Base-by-base conservation (phyloP, 73 alveolate genomes). In the Paramecium caudatum region DNA sequence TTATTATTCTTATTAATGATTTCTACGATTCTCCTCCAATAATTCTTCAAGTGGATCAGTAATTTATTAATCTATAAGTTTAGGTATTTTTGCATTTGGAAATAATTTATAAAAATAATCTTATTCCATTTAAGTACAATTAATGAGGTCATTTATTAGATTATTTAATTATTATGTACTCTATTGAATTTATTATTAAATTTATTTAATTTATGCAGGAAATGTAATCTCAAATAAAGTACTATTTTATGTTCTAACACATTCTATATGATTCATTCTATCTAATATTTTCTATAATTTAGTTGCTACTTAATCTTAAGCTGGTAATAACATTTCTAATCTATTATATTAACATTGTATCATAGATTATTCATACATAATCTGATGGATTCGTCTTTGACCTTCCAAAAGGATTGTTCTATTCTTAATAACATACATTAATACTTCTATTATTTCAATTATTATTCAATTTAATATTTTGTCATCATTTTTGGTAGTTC, bases 331-430 rank as follows among this genome's bases (percentile, higher is more conserved):
- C 9, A 43, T 27, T 27, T 55, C 80, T 10, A 55, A 21, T 55
- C 80, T 16, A 55, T 55, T 55, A 23, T 55, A 55, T 55, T 23
- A 21, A 8, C 46, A 27, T 55, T 55, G 30, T 2, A 55, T 55
- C 80, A 55, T 55, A 27, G 80, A 55, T 55, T 55, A 43, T 55
- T 55, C 80, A 55, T 55, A 55, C 46, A 55, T 55, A 10, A 55
- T 55, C 21, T 55, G 7, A 21, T 55, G 41, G 9, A 55, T 55
- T 55, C 30, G 80, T 55, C 80, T 55, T 43, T 55, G 80, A 27
- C 23, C 37, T 10, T 55, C 80, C 13, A 55, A 37, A 55, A 55
- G 80, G 12, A 27, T 16, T 55, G 80, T 25, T 55, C 80, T 55
- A 55, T 55, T 55, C 80, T 55, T 55, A 55, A 55, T 55, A 27